Conservation (phyloP, 2,329 filamentous ascomycete genomes). For the Colletotrichum plurivorum region DNA sequence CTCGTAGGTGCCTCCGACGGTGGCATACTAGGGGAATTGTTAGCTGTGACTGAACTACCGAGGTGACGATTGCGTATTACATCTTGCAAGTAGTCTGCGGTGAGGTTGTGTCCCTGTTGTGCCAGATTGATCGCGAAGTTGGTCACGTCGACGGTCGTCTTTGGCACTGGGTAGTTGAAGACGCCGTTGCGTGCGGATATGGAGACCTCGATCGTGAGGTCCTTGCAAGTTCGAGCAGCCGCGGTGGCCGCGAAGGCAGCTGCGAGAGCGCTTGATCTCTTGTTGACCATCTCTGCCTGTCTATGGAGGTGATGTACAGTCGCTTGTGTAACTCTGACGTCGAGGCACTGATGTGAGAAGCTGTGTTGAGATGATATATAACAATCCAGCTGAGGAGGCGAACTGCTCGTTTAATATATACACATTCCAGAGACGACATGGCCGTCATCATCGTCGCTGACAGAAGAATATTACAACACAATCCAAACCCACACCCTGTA, state of each 20-base stretch:
- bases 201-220: slow-evolving; percentile 69
- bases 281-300: slow-evolving; percentile 44
- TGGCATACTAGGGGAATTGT: slow-evolving; percentile 56
- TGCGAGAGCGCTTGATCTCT: slow-evolving; percentile 33
- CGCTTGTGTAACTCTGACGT: neutral
- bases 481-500: neutral
- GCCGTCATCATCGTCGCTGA: neutral
- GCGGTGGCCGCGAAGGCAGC: slow-evolving; percentile 46
- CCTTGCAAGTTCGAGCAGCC: slow-evolving; percentile 56
- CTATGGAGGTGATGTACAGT: neutral
- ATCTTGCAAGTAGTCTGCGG: slow-evolving; percentile 58
- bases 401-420: neutral
- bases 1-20: slow-evolving; percentile 66
- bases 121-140: slow-evolving; percentile 67
- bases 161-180: slow-evolving; percentile 64
- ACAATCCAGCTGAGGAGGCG: neutral
- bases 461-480: neutral
- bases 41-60: neutral
- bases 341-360: neutral
- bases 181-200: slow-evolving; percentile 67
- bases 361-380: neutral
- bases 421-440: neutral
- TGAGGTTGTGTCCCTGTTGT: slow-evolving; percentile 65
- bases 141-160: slow-evolving; percentile 69
- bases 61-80: slow-evolving; percentile 46